Base-by-base conservation (phyloP, 768 basidiomycete genomes). In the Mycena capillaripes region DNA sequence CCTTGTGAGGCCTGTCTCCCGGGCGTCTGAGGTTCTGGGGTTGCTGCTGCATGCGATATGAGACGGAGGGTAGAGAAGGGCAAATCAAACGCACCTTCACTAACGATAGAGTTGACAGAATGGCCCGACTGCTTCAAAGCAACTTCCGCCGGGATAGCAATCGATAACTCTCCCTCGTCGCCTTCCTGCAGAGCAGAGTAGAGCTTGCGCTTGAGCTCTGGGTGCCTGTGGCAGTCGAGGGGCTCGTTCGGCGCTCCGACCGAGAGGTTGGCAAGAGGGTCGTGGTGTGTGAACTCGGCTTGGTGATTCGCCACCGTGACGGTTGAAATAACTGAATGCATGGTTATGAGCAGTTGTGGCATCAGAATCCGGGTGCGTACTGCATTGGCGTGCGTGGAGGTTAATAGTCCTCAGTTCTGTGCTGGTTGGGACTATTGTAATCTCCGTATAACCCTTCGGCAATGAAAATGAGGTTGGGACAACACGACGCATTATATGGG, bases 121-220 rank as follows among this genome's bases (percentile, higher is more conserved):
- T 86, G 86, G 30, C 88, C 88, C 34, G 90, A 90, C 71, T 88
- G 90, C 81, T 85, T 92, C 76, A 93, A 82, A 60, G 89, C 84
- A 21, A 93, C 91, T 70, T 93, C 93, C 76, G 86, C 87, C 11
- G 95, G 95, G 70, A 99, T 91, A 14, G 92, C 89, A 76, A 99
- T 95, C 7, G 96, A 95, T 36, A 99, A 80, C 82, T 99, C 98
- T 69, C 97, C 98, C 80, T 98, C 96, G 75, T 97, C 96, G 50
- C 91, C 89, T 78, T 99, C 98, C 71, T 95, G 90, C 61, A 97
- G 86, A 0, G 97, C 95, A 0, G 95, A 90, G 84, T 97, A 99
- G 46, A 98, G 82, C 83, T 92, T 93, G 69, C 98, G 89, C 86
- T 98, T 99, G 70, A 97, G 86, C 79, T 98, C 98, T 8, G 96